Evolutionary conservation across 2,329 filamentous ascomycete genomes (phyloP), one percentile per base, ranked within the genome.

Genomic region (Colletotrichum liriopes): DNA sequence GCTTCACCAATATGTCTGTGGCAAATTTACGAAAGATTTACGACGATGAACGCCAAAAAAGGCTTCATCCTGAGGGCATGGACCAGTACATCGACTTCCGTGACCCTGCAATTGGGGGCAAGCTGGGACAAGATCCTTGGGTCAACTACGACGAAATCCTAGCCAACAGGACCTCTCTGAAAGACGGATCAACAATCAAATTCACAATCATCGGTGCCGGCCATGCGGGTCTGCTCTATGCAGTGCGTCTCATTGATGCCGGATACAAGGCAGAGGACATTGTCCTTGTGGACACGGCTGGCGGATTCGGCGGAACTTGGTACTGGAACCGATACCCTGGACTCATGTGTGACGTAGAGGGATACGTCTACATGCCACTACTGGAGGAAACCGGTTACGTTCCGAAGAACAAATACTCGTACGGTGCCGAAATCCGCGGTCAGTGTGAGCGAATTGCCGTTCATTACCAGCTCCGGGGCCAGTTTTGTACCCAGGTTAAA

Each of bases 291-390:
- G 85, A 87, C 43, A 74, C 76, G 0, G 84, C 81, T 1, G 84
- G 83, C 3, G 85, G 83, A 2, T 82, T 86, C 26, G 86, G 86
- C 2, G 86, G 86, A 8, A 86, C 84, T 0, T 88, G 86, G 86
- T 86, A 85, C 70, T 87, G 86, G 83, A 86, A 87, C 67, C 78
- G 84, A 0, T 88, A 86, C 67, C 85, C 86, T 0, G 86, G 85
- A 0, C 75, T 86, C 14, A 81, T 83, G 73, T 91, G 89, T 76
- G 90, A 92, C 75, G 80, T 90, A 3, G 90, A 92, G 54, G 41
- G 87, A 3, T 74, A 72, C 32, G 18, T 52, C 2, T 74, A 72
- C 49, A 16, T 74, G 7, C 72, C 68, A 6, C 54, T 74, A 7
- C 60, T 68, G 16, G 68, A 68, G 23, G 68, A 74, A n/a, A 74